Evolutionary conservation across 768 basidiomycete species (phyloP).

Genomic region (Kwoniella sp.): DNA sequence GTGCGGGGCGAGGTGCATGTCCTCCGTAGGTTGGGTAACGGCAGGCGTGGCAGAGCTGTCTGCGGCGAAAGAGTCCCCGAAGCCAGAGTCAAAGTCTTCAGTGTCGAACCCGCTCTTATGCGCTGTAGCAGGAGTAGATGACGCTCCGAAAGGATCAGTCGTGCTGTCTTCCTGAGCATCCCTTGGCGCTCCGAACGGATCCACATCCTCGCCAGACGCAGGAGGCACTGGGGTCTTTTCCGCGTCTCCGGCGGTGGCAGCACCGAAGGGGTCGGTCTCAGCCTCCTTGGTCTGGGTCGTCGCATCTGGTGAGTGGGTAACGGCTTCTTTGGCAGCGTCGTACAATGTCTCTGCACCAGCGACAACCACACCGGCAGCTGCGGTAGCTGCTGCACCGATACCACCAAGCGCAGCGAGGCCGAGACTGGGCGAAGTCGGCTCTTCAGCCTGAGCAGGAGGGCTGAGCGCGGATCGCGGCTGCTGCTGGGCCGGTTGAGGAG

Average conservation of each 20-base stretch:
- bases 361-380: constrained; percentile 22
- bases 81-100: constrained; percentile 38
- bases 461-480: not conserved
- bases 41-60: constrained; percentile 34
- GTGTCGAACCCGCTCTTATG: constrained; percentile 17
- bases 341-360: constrained; percentile 33
- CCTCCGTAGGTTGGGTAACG: constrained; percentile 3
- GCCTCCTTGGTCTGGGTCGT: constrained; percentile 4
- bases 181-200: constrained; percentile 28
- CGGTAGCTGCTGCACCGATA: constrained; percentile 28
- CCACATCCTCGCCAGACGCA: constrained; percentile 12
- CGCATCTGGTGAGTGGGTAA: constrained; percentile 16
- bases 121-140: constrained; percentile 1
- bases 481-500: not conserved
- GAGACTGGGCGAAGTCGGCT: constrained; percentile 19
- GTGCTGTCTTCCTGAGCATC: not conserved
- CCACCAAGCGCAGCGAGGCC: constrained; percentile 29
- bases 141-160: constrained; percentile 34
- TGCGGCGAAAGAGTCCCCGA: constrained; percentile 48
- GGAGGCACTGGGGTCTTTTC: constrained; percentile 2
- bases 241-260: not conserved
- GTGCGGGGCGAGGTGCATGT: not conserved
- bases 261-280: constrained; percentile 25
- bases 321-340: constrained; percentile 29
- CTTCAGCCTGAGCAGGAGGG: not conserved